Evolutionary conservation across 2,329 filamentous ascomycete genomes (phyloP).

Genomic region (Pestalotiopsis sp.): DNA sequence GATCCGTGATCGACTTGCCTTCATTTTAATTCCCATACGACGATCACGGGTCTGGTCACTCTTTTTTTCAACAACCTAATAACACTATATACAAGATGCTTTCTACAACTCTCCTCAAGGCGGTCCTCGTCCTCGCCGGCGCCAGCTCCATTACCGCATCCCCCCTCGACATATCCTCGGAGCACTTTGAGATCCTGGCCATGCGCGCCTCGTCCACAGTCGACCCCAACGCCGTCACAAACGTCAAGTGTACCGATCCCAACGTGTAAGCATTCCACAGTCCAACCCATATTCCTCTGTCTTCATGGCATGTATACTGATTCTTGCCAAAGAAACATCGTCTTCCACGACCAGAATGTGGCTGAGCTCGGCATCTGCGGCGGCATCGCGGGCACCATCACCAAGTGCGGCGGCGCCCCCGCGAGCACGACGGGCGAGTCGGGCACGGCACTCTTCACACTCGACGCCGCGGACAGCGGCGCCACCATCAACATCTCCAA

Average conservation of each 20-base stretch:
- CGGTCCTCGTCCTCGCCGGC: conserved; percentile 32
- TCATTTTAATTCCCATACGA: neutral
- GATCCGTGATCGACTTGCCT: conserved; percentile 12
- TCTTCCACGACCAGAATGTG: conserved; percentile 51
- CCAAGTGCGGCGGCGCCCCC: conserved; percentile 46
- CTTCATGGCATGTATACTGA: neutral
- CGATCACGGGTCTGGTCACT: conserved; percentile 6
- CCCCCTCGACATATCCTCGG: conserved; percentile 37
- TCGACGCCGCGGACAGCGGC: conserved; percentile 42
- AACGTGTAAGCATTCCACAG: conserved; percentile 35
- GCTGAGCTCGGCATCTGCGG: conserved; percentile 52
- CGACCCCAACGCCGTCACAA: conserved; percentile 42
- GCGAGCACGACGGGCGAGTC: conserved; percentile 45
- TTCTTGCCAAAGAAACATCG: conserved; percentile 36
- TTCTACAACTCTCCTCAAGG: conserved; percentile 30
- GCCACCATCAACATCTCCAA: conserved; percentile 56
- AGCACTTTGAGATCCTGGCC: conserved; percentile 46
- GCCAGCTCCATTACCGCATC: conserved; percentile 33
- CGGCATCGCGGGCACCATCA: conserved; percentile 49
- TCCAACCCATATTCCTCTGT: neutral
- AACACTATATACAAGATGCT: conserved; percentile 30
- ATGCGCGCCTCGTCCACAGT: conserved; percentile 39
- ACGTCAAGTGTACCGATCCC: conserved; percentile 42
- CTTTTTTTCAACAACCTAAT: conserved; percentile 1
- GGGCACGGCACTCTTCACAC: conserved; percentile 49